Base-by-base conservation (phyloP, 441 rosid species). In the Erodium texanum region DNA sequence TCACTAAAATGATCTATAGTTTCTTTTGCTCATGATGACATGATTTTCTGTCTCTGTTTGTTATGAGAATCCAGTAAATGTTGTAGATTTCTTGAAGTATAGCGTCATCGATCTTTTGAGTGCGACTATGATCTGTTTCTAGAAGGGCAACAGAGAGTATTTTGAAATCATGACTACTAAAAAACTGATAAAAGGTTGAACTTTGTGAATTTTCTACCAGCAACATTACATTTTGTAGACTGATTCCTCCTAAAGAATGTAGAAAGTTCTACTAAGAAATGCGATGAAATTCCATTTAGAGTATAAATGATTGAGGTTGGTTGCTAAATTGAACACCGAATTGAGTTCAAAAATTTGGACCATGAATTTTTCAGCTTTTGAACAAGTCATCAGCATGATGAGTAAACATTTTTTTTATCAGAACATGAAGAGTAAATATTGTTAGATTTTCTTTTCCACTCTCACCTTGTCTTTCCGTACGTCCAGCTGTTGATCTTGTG, bases 11-110 rank as follows among this genome's bases (percentile, higher is more conserved):
- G 32, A 23, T 59, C 11, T 14, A 3, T 59, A 45, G 52, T 59
- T 59, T n/a, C 14, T 59, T 24, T 3, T 61, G 16, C 7, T 61
- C 64, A 61, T 12, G 34, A 23, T 59, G 64, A 59, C 15, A 59
- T 23, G 16, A 61, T 61, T n/a, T 61, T 61, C 9, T 59, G 63
- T 61, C 64, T 61, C n/a, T 34, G 24, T 9, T 61, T 24, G 34
- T 61, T 15, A 61, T 23, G 27, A 12, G 64, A 61, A 61, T 24
- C 64, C 29, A 11, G 16, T 15, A 3, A 24, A 15, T 24, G 64
- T 24, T 23, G 36, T 22, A 61, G 32, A 24, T 11, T 1, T 61
- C 16, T 15, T 61, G 34, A 59, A 61, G 64, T 61, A 23, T 24
- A 14, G 4, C 7, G 3, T 24, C 6, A 7, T 34, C 8, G 38